A percentile compares a stretch with the other conserved stretches of the same genome.
Conservation (phyloP, 2,329 filamentous ascomycete genomes). For the Colletotrichum sp. region DNA sequence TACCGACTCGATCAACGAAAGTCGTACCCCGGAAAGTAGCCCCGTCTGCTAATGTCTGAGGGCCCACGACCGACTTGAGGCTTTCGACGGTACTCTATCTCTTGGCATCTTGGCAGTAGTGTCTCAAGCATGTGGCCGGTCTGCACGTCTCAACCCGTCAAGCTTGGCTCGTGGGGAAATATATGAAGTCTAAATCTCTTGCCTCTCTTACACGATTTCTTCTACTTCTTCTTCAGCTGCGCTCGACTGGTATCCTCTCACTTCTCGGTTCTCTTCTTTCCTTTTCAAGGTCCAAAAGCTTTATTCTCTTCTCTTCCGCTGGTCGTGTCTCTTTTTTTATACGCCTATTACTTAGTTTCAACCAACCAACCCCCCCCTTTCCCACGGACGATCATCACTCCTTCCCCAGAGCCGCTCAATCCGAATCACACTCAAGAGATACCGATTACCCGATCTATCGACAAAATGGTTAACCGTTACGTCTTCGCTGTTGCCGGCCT, state of each 20-base stretch:
- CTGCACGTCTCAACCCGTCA: slow-evolving; percentile 1
- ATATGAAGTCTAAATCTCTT: slow-evolving; percentile 19
- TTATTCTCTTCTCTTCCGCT: slow-evolving; percentile 18
- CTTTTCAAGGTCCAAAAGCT: not conserved
- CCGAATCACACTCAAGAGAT: slow-evolving; percentile 9
- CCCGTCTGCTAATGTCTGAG: slow-evolving; percentile 12
- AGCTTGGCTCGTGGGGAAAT: slow-evolving; percentile 16
- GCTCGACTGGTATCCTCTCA: slow-evolving; percentile 20
- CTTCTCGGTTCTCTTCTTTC: slow-evolving; percentile 2
- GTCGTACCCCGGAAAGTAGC: slow-evolving; percentile 4
- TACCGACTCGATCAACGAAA: slow-evolving; percentile 13
- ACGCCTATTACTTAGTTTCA: slow-evolving; percentile 15
- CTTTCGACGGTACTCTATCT: slow-evolving; percentile 7
- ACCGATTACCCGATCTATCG: slow-evolving; percentile 2
- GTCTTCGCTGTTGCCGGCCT: slow-evolving; percentile 32
- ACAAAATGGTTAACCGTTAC: slow-evolving; percentile 27
- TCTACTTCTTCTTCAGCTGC: slow-evolving; percentile 11
- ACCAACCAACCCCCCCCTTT: not conserved
- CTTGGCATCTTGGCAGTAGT: slow-evolving; percentile 15
- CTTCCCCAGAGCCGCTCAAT: not conserved
- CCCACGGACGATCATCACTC: not conserved
- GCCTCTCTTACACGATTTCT: not conserved
- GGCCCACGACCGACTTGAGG: slow-evolving; percentile 8
- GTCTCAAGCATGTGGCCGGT: slow-evolving; percentile 17
- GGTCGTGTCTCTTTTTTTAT: slow-evolving; percentile 17